These are phyloP conservation scores for Edhazardia aedis DNA, from an alignment of 371 early-diverging fungal genomes.

Conservation along the genomic window DNA sequence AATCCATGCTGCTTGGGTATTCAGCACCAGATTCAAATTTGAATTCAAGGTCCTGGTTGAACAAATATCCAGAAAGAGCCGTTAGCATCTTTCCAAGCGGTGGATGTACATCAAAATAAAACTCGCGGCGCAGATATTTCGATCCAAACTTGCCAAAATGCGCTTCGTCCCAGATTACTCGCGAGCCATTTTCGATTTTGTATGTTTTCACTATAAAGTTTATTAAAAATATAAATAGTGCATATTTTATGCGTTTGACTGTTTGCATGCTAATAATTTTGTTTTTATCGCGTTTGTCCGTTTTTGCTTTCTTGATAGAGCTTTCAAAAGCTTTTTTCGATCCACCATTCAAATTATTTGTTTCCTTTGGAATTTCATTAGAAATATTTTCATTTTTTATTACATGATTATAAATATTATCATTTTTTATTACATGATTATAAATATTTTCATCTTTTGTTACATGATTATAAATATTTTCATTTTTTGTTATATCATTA, in stretches of 20 bases:
- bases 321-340: no score
- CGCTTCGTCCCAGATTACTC: conserved; percentile 62
- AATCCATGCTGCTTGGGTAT: conserved; percentile 66
- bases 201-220: conserved; percentile 35
- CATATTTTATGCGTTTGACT: not conserved
- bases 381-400: no score
- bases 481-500: no score
- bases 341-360: no score
- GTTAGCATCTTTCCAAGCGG: conserved; percentile 92
- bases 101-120: conserved; percentile 97
- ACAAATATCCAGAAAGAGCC: conserved; percentile 64
- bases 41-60: conserved; percentile 67
- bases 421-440: no score
- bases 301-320: no score
- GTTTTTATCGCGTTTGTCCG: no score
- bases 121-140: conserved; percentile 59
- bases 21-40: conserved; percentile 60
- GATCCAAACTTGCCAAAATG: conserved; percentile 93
- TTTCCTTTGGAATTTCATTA: no score
- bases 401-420: no score
- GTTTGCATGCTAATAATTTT: not conserved
- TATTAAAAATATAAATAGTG: conserved; percentile 25
- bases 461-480: no score
- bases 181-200: conserved; percentile 39
- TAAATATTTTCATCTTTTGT: no score